Evolutionary conservation across 257 asterid genomes (phyloP).

Genomic region (Scutellaria barbata): DNA sequence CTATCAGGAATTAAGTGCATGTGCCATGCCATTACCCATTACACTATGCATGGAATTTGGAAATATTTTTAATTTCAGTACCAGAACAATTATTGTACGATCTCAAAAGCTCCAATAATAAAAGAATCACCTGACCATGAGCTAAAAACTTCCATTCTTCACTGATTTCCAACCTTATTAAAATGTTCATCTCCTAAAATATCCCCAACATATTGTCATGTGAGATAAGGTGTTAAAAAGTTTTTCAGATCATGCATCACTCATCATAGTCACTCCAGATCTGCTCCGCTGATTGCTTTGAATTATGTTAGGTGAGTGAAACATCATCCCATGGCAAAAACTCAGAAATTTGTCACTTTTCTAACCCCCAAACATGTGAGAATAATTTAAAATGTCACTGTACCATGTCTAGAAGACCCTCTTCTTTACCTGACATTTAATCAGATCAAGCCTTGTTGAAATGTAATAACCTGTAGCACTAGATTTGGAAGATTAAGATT

Average conservation of each 20-base stretch:
- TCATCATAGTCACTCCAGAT: neutral
- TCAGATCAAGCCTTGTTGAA: constrained; percentile 1
- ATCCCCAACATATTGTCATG: neutral
- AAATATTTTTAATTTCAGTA: constrained; percentile 5
- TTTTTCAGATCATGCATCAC: neutral
- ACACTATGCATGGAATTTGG: neutral
- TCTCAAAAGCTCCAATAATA: neutral
- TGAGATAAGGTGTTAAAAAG: neutral
- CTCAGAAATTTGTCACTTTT: neutral
- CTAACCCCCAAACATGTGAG: neutral
- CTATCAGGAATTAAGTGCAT: neutral
- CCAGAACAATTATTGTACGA: neutral
- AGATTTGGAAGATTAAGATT: neutral
- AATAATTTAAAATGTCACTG: neutral
- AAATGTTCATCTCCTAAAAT: neutral
- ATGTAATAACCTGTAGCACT: neutral
- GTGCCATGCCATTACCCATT: neutral
- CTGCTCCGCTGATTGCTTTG: neutral
- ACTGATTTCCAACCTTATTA: neutral
- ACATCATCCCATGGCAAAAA: neutral
- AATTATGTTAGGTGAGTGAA: neutral
- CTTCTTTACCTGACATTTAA: neutral
- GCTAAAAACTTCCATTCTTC: neutral
- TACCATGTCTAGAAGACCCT: neutral
- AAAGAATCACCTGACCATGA: neutral